Conservation (phyloP, 768 basidiomycete species). For the Coprinopsis marcescibilis region DNA sequence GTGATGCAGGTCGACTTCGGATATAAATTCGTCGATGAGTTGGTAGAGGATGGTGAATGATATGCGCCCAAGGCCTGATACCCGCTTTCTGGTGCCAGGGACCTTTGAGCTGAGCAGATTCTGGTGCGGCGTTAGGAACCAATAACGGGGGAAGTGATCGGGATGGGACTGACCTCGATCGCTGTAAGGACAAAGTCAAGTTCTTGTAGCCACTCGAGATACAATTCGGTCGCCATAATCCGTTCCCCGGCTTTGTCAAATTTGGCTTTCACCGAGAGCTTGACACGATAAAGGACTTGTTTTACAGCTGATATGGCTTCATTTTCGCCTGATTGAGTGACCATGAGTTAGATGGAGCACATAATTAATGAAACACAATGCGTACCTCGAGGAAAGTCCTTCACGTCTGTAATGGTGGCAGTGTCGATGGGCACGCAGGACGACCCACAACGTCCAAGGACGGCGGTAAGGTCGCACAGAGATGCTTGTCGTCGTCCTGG, state of each 20-base stretch:
- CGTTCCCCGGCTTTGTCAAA: constrained; percentile 22
- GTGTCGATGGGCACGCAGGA: constrained; percentile 10
- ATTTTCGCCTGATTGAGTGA: constrained; percentile 9
- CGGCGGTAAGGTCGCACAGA: neutral
- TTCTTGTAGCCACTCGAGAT: constrained; percentile 36
- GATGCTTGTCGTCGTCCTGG: constrained; percentile 1
- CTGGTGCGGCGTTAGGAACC: constrained; percentile 17
- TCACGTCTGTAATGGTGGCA: constrained; percentile 17
- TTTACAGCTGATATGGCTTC: constrained; percentile 20
- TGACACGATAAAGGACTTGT: constrained; percentile 27
- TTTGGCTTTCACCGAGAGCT: constrained; percentile 25
- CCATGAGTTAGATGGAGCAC: constrained; percentile 10
- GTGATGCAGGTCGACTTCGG: constrained; percentile 39
- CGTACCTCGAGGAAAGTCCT: constrained; percentile 19
- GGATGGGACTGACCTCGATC: constrained; percentile 26
- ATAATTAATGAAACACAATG: constrained; percentile 6
- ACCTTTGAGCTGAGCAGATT: constrained; percentile 32
- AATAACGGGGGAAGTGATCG: neutral
- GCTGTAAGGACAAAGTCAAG: constrained; percentile 32
- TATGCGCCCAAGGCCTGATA: constrained; percentile 32
- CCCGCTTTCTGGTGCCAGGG: constrained; percentile 28
- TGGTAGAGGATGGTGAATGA: constrained; percentile 36
- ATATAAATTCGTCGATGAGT: constrained; percentile 38
- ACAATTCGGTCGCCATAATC: constrained; percentile 38
- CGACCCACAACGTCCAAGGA: constrained; percentile 1